Base-by-base conservation (phyloP, 2,329 filamentous ascomycete species). In the Beauveria varroae region DNA sequence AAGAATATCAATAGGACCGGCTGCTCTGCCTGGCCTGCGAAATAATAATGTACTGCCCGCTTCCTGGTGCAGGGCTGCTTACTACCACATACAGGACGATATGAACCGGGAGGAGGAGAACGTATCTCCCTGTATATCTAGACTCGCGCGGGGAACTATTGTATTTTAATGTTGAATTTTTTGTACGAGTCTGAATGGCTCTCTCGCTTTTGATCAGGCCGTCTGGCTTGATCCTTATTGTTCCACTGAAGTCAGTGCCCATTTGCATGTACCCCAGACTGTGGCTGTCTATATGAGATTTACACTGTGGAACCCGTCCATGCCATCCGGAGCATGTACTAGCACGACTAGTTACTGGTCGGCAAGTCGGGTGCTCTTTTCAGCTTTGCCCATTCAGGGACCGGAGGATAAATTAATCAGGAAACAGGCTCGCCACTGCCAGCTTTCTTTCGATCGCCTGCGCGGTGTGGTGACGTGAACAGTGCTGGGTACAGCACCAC, bases 231-330 rank as follows among this genome's bases (percentile, higher is more conserved):
- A 7, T 10, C 12, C 9, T n/a, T 20, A 46, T n/a, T n/a, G n/a
- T n/a, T n/a, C 53, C 53, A 56, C 52, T 5, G 37, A 54, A n/a
- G n/a, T n/a, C n/a, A n/a, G 18, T 41, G 52, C 14, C 8, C 9
- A 37, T 16, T 26, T 26, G 24, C 10, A 20, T 46, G 54, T 50
- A 58, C 57, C 57, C 57, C 57, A 60, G 57, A 60, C 57, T 59
- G 57, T 59, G 57, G 49, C 57, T 59, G 46, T 40, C 24, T n/a
- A 5, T n/a, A 8, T 52, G 8, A 18, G 24, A 43, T 55, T 55
- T 9, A 3, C 20, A 10, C n/a, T 43, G 57, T 60, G 57, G 57
- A 49, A 51, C 57, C 30, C 30, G 18, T 55, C 37, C 37, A 20
- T 44, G 10, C 52, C 40, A 22, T 40, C n/a, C 2, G 16, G 20